Base-by-base conservation (phyloP, 1,284 basidiomycete genomes). In the Trametes sp. region DNA sequence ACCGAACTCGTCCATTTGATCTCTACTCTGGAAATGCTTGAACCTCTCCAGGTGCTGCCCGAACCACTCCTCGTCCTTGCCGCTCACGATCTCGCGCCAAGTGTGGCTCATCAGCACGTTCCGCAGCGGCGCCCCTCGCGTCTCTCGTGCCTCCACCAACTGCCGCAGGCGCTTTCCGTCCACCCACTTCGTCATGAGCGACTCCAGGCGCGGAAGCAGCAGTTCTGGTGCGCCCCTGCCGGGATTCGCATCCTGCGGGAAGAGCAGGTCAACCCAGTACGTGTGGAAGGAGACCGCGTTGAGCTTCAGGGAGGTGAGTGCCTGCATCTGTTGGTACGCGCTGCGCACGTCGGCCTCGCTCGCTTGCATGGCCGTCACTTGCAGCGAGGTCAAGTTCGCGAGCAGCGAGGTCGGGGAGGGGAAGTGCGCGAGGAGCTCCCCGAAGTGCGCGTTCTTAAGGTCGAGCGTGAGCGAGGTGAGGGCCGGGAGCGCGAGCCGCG, bases 391-490 rank as follows among this genome's bases (percentile, higher is more conserved):
- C 54, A 85, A 76, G 28, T 73, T 54, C 73, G 74, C 63, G 74
- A 81, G 68, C 38, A 72, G 67, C 41, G 66, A 69, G 61, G 69
- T 63, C 58, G 46, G 68, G 33, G 75, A 69, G 35, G 77, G 72
- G 50, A 84, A 69, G 60, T 82, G 74, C 42, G 77, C 68, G 36
- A 87, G 69, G 64, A 84, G 80, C 2, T 76, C 70, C n/a, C 80
- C 80, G 70, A 79, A 85, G 69, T 85, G 80, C 64, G 81, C 79
- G 16, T 73, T 83, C 21, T 82, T 80, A 33, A 87, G 74, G 67
- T 85, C 81, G 62, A 87, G 74, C 42, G 76, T 75, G 36, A 88
- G 79, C 53, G 70, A 75, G 50, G 72, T 71, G 44, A 87, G 73
- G n/a, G 74, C 76, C 31, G 86, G 83, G 59, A 86, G 73, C 46